Conservation (phyloP, 257 asterid genomes). For the Plectranthus barbatus region DNA sequence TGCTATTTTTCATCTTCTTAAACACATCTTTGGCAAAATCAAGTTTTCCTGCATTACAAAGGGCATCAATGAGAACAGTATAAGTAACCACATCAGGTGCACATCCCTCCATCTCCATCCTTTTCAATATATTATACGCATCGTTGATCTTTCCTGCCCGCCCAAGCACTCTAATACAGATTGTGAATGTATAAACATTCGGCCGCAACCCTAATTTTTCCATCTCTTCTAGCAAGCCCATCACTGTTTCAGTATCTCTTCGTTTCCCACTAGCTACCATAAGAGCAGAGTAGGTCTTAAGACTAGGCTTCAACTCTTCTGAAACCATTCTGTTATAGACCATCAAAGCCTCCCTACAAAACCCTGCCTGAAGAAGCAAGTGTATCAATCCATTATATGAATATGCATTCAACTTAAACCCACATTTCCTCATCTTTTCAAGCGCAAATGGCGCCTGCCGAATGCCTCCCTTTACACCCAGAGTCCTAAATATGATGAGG, state of each 20-base stretch:
- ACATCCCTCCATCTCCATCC: slow-evolving; percentile 88
- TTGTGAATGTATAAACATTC: slow-evolving; percentile 81
- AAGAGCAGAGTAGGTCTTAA: slow-evolving; percentile 86
- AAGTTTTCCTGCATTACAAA: slow-evolving; percentile 81
- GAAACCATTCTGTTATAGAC: slow-evolving; percentile 67
- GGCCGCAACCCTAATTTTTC: slow-evolving; percentile 75
- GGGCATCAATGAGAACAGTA: slow-evolving; percentile 91
- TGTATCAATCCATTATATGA: slow-evolving; percentile 92
- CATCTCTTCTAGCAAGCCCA: slow-evolving; percentile 79
- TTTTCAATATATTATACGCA: slow-evolving; percentile 55
- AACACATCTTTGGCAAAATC: slow-evolving; percentile 67
- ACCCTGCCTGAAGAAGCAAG: slow-evolving; percentile 78
- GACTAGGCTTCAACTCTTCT: slow-evolving; percentile 81
- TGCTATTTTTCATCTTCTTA: slow-evolving; percentile 60
- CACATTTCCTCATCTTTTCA: slow-evolving; percentile 57
- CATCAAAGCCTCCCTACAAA: slow-evolving; percentile 55
- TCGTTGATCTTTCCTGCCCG: slow-evolving; percentile 77
- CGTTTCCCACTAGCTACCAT: slow-evolving; percentile 92
- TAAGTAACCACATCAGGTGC: slow-evolving; percentile 88
- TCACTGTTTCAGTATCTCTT: slow-evolving; percentile 67
- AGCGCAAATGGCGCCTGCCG: slow-evolving; percentile 65
- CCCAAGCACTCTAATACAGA: slow-evolving; percentile 90
- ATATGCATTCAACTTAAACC: slow-evolving; percentile 76
- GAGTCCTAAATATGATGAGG: slow-evolving; percentile 62
- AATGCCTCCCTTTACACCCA: slow-evolving; percentile 66